These are phyloP conservation scores for Paradendryphiella salina DNA, from an alignment of 2,329 filamentous ascomycete species.

Conservation along the genomic window DNA sequence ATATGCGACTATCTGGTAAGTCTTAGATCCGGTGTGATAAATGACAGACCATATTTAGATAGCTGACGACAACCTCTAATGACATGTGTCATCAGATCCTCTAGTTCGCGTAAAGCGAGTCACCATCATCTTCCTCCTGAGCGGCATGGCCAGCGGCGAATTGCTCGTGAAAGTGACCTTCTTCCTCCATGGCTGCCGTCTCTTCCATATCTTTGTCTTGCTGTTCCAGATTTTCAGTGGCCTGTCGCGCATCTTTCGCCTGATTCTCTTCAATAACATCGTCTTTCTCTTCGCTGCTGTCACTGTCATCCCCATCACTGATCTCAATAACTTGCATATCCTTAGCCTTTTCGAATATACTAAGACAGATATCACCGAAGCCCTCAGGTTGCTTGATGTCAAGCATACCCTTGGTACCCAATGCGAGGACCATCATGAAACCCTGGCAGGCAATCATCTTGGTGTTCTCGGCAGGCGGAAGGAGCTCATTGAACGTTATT, in stretches of 20 bases:
- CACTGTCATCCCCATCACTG: slow-evolving; percentile 11
- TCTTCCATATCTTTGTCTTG: slow-evolving; percentile 8
- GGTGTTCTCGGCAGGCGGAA: slow-evolving; percentile 60
- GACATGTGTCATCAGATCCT: background rate
- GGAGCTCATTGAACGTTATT: slow-evolving; percentile 70
- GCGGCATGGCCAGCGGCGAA: slow-evolving; percentile 22
- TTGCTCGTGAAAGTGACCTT: slow-evolving; percentile 32
- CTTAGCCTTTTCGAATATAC: slow-evolving; percentile 29
- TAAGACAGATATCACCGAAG: slow-evolving; percentile 47
- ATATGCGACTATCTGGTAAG: no score
- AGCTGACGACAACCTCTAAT: background rate
- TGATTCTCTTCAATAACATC: background rate
- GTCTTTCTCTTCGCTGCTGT: background rate
- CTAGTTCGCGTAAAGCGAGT: slow-evolving; percentile 32
- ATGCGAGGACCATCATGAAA: slow-evolving; percentile 46
- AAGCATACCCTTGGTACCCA: slow-evolving; percentile 63
- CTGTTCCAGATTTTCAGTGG: background rate
- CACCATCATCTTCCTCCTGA: slow-evolving; percentile 18
- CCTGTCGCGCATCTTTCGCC: background rate
- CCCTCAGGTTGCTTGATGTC: slow-evolving; percentile 62
- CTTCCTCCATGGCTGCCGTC: slow-evolving; percentile 6
- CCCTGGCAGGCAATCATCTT: slow-evolving; percentile 65
- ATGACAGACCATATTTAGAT: background rate
- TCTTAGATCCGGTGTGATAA: background rate
- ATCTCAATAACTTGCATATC: slow-evolving; percentile 20